These are phyloP conservation scores for Penicillium coffeae DNA, from an alignment of 495 filamentous ascomycete genomes.

Conservation along the genomic window DNA sequence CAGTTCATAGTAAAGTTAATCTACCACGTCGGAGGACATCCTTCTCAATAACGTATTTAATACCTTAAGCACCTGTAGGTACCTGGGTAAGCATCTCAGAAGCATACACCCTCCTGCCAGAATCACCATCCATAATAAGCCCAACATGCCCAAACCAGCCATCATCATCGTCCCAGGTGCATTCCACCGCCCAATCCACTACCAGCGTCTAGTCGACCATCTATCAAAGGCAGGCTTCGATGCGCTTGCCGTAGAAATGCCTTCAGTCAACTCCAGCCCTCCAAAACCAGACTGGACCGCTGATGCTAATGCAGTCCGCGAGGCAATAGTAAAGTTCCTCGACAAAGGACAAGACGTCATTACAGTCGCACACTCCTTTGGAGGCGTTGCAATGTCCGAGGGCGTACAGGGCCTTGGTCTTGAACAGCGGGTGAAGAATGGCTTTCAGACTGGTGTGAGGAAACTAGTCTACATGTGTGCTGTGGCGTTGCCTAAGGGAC, in stretches of 20 bases:
- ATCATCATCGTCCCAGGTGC: slow-evolving; percentile 39
- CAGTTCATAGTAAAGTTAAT: too few species aligned
- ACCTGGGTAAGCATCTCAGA: too few species aligned
- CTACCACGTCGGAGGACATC: too few species aligned
- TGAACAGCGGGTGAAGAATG: slow-evolving; percentile 31
- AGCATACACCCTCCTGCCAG: too few species aligned
- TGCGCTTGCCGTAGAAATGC: slow-evolving; percentile 22
- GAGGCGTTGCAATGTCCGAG: slow-evolving; percentile 33
- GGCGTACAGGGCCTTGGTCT: slow-evolving; percentile 34
- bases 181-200: slow-evolving; percentile 41
- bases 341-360: slow-evolving; percentile 32
- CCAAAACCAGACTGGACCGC: slow-evolving; percentile 21
- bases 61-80: too few species aligned
- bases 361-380: slow-evolving; percentile 37
- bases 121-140: too few species aligned
- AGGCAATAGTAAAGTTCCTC: slow-evolving; percentile 17
- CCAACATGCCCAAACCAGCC: slow-evolving; percentile 26
- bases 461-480: slow-evolving; percentile 37
- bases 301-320: slow-evolving; percentile 23
- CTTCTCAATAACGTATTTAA: too few species aligned
- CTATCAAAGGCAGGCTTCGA: slow-evolving; percentile 26
- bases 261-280: slow-evolving; percentile 25
- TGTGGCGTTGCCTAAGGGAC: slow-evolving; percentile 25
- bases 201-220: slow-evolving; percentile 27
- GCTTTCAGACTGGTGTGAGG: slow-evolving; percentile 38